Evolutionary conservation across 768 basidiomycete species (phyloP).

Genomic region (Podaxis pistillaris): DNA sequence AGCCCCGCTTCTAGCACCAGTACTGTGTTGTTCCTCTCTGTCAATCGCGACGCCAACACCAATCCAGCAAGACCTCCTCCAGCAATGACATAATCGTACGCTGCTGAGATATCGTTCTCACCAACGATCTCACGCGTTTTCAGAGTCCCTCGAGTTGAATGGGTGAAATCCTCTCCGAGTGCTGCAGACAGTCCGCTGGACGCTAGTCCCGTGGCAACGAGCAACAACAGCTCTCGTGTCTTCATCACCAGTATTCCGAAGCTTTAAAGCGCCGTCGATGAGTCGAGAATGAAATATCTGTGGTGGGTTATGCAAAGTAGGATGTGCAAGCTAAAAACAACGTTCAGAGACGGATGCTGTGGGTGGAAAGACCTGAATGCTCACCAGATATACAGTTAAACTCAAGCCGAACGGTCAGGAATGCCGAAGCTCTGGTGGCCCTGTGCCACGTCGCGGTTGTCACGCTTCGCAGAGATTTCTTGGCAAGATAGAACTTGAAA

Average conservation of each 20-base stretch:
- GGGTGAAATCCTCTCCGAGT: neutral
- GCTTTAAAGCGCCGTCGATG: neutral
- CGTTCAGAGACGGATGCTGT: neutral
- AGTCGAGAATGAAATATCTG: neutral
- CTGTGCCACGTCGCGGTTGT: neutral
- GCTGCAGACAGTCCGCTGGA: neutral
- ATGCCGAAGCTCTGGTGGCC: neutral
- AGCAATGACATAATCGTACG: constrained; percentile 54
- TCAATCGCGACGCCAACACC: constrained; percentile 32
- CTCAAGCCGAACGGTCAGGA: neutral
- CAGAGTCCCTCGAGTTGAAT: neutral
- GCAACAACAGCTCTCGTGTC: neutral
- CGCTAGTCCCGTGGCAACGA: neutral
- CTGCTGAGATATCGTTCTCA: constrained; percentile 10
- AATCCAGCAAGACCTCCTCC: constrained; percentile 33
- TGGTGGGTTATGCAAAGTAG: neutral
- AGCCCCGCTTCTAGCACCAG: constrained; percentile 40
- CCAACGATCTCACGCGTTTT: constrained; percentile 1
- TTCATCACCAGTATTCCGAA: neutral
- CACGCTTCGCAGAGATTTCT: neutral
- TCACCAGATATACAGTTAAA: neutral
- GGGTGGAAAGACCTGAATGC: neutral
- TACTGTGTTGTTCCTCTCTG: constrained; percentile 33
- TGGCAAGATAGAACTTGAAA: neutral
- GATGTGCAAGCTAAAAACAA: neutral